Evolutionary conservation across 805 yeast species (phyloP).

Genomic region (Sungouiella thailandica): DNA sequence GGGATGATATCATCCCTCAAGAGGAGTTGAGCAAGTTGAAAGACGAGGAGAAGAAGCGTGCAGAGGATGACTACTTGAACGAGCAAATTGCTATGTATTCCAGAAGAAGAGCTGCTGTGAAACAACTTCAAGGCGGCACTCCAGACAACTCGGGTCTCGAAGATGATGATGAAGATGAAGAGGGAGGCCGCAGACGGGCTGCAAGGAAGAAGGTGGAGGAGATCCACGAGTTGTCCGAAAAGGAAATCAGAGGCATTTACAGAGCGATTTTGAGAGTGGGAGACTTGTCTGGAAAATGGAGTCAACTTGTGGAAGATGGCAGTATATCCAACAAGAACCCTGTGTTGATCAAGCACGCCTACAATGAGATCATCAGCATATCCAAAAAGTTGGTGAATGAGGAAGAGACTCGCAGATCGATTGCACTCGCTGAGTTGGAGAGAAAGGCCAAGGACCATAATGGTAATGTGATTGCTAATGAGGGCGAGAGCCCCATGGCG

Average conservation of each 20-base stretch:
- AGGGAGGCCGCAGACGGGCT: conserved; percentile 20
- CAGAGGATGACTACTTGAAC: conserved; percentile 81
- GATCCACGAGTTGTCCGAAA: conserved; percentile 62
- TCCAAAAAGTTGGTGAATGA: conserved; percentile 58
- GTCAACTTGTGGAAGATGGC: conserved; percentile 84
- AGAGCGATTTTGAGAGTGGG: conserved; percentile 80
- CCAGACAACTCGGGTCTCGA: conserved; percentile 34
- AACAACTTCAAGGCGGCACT: conserved; percentile 41
- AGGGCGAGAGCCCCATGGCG: conserved; percentile 45
- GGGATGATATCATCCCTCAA: conserved; percentile 99
- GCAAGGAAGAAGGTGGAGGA: conserved; percentile 30
- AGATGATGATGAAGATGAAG: conserved; percentile 35
- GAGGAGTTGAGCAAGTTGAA: conserved; percentile 85
- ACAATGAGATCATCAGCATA: conserved; percentile 60
- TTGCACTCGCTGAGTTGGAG: conserved; percentile 54
- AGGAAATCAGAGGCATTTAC: conserved; percentile 82
- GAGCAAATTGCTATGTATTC: conserved; percentile 87
- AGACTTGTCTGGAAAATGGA: conserved; percentile 71
- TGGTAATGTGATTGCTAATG: conserved; percentile 32
- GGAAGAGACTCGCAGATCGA: conserved; percentile 61
- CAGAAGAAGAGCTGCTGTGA: conserved; percentile 72
- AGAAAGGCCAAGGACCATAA: conserved; percentile 54
- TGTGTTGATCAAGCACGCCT: conserved; percentile 68
- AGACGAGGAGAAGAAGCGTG: conserved; percentile 81
- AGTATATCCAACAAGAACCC: conserved; percentile 81